Percentiles rank a stretch among this genome's conserved stretches.
Evolutionary conservation across 768 basidiomycete species (phyloP).

Genomic region (Harrya chromipes): DNA sequence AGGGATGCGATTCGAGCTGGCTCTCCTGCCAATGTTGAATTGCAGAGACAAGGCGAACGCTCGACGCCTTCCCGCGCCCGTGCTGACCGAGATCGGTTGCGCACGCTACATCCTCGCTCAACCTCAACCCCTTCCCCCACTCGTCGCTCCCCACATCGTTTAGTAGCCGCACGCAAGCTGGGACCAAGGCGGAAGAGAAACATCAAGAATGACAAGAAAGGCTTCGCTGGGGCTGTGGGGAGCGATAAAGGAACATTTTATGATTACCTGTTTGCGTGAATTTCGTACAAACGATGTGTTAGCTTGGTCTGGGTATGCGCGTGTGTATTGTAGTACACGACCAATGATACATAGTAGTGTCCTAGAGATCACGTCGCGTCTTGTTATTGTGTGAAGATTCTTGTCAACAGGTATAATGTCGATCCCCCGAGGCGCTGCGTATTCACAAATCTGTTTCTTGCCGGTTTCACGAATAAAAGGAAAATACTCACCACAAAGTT

Average conservation of each 20-base stretch:
- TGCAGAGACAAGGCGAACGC: not conserved
- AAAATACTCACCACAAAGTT: conserved; percentile 51
- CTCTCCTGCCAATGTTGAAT: not conserved
- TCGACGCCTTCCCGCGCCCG: conserved; percentile 18
- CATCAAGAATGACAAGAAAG: conserved; percentile 10
- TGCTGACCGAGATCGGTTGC: conserved; percentile 25
- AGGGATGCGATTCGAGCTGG: not conserved
- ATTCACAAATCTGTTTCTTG: not conserved
- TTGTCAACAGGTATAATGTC: conserved; percentile 49
- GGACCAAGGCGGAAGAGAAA: conserved; percentile 15
- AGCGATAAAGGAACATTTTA: conserved; percentile 33
- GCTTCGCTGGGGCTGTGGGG: conserved; percentile 15
- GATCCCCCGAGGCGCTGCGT: conserved; percentile 56
- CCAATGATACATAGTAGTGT: conserved; percentile 3
- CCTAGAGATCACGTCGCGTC: not conserved
- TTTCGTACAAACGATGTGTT: too few relatives aligned
- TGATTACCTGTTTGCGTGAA: conserved; percentile 44
- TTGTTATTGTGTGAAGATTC: conserved; percentile 48
- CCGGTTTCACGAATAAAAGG: not conserved
- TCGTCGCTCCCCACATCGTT: conserved; percentile 33
- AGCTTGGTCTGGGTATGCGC: too few relatives aligned
- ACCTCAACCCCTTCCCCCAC: conserved; percentile 57
- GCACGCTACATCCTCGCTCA: conserved; percentile 35
- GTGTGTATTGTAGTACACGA: conserved; percentile 4
- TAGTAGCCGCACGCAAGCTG: conserved; percentile 11